Base-by-base conservation (phyloP, 352 stramenopile genomes). In the Phytophthora chlamydospora region DNA sequence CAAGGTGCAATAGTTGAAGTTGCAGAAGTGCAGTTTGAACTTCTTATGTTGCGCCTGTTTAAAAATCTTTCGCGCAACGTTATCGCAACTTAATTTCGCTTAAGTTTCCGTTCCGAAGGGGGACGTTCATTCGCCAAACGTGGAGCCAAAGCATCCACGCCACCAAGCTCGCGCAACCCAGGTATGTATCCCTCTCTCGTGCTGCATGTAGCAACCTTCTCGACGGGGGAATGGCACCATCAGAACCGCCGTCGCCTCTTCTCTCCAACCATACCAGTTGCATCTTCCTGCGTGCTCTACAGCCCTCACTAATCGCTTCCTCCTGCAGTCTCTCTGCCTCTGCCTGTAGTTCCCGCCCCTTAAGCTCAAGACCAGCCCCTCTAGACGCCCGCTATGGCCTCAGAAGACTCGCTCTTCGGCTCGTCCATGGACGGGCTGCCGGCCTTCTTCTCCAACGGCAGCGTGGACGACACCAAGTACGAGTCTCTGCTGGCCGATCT, bases 401-500 rank as follows among this genome's bases (percentile, higher is more conserved):
- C 68, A 24, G 68, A 78, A 57, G 63, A 73, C 33, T 68, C 77
- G 63, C 72, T 81, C n/a, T 75, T 73, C 41, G 65, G 51, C 46
- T 53, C 73, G 50, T 73, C 77, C 8, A 60, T 83, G 35, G 80
- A 87, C 54, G 76, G 66, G 4, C 58, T 93, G 16, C 79, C 84
- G 39, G 78, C 76, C 8, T 94, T 95, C 66, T 95, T 95, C 66
- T 82, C 81, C n/a, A 82, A 83, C 35, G 82, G 78, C 35, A 89
- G 62, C 39, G 85, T 92, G 42, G 85, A 94, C 63, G 87, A 95
- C 70, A 84, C 83, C 43, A 95, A 95, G 75, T 95, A 95, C 66
- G 85, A 93, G 68, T 90, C 78, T 36, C 64, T 95, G 31, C 78
- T 95, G 41, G 87, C 86, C 45, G 87, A 95, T 67, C 73, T 95